Evolutionary conservation across 768 basidiomycete species (phyloP), one percentile per base, ranked within the genome.

Genomic region (Tylopilus plumbeoviolaceoides): DNA sequence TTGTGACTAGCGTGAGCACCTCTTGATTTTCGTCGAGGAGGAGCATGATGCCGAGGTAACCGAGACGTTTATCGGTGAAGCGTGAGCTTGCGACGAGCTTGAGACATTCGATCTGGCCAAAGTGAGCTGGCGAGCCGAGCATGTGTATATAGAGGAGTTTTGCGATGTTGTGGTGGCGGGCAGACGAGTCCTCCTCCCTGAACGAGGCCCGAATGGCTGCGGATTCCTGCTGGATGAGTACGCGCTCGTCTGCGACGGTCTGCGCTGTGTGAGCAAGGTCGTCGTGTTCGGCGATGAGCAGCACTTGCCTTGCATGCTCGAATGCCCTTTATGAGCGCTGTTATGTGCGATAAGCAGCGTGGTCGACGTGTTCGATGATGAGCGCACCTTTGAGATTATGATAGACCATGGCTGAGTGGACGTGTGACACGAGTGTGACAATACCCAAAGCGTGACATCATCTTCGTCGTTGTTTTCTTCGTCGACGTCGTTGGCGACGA

Each of bases 81-180:
- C 95, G 81, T 15, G 94, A 93, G 65, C 92, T 92, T 30, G 94
- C 94, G 36, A 97, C 94, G 42, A 94, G 84, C 68, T 93, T 94
- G 61, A 94, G 75, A 72, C 93, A 95, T 76, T 95, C 93, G 69
- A 99, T 98, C 78, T 99, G 97, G 48, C 95, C 97, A 67, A 98
- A 99, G 70, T 99, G 97, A 28, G 97, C 97, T 9, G 94, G 92
- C 42, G 95, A 98, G 51, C 97, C 97, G 36, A 97, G 85, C 94
- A 99, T 98, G 69, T 95, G 91, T 73, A 97, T 97, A 75, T 99
- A 98, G 55, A 99, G 84, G 21, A 98, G 81, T 68, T 98, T 98
- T 53, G 95, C 95, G 66, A 99, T 86, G 72, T 95, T 98, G 78
- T 98, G 90, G 70, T 99, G 90, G 49, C 97, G 86, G 51, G 92